Evolutionary conservation across 2,329 filamentous ascomycete genomes (phyloP).

Genomic region (Hypoxylon rubiginosum): DNA sequence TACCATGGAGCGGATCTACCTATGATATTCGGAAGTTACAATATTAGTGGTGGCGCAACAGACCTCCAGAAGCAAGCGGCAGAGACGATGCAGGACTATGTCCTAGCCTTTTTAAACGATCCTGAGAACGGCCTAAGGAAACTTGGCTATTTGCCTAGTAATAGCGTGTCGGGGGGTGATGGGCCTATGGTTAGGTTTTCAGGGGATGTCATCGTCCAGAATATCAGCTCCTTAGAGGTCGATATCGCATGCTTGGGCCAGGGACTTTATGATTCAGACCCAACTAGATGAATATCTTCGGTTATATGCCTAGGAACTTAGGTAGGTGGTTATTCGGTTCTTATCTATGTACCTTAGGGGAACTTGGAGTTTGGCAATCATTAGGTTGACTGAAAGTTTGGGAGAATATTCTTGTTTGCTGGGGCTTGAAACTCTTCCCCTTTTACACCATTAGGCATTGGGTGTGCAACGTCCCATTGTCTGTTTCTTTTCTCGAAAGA

Average conservation of each 20-base stretch:
- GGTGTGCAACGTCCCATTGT: not conserved
- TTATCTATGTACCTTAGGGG: not conserved
- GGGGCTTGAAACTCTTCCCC: not conserved
- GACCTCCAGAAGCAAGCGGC: conserved; percentile 42
- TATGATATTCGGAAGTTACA: conserved; percentile 49
- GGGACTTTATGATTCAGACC: conserved; percentile 31
- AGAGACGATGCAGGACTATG: conserved; percentile 46
- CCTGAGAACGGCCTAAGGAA: conserved; percentile 37
- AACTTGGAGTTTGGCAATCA: conserved; percentile 2
- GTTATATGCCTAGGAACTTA: not conserved
- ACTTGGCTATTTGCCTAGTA: conserved; percentile 29
- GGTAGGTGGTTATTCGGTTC: too few species aligned
- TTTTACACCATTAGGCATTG: not conserved
- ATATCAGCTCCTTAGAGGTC: conserved; percentile 42
- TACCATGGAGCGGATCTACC: conserved; percentile 46
- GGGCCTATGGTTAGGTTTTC: conserved; percentile 38
- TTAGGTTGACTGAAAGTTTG: not conserved
- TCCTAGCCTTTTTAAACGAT: conserved; percentile 44
- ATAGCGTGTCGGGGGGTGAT: conserved; percentile 5
- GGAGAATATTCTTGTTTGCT: conserved; percentile 1
- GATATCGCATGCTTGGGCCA: conserved; percentile 40
- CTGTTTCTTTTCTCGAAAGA: not conserved
- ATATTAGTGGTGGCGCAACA: conserved; percentile 43
- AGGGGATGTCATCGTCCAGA: conserved; percentile 29
- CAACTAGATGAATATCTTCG: conserved; percentile 8